Percentiles rank a stretch among this genome's conserved stretches.
Conservation (phyloP, 495 filamentous ascomycete species). For the Lophiostoma macrostomum region DNA sequence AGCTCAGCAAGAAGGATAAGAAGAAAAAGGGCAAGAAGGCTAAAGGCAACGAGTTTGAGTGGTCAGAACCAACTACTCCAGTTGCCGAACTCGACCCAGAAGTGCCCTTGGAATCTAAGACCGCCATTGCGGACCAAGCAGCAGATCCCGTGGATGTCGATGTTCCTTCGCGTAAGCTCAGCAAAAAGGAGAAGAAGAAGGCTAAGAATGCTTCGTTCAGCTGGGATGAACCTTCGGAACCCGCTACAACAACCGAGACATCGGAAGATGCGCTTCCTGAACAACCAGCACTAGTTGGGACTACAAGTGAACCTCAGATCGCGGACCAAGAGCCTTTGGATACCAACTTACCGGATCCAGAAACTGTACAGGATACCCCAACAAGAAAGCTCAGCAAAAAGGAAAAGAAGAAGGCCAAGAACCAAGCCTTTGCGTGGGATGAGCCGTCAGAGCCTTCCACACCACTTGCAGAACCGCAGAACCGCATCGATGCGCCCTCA, state of each 20-base stretch:
- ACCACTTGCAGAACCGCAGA: background rate
- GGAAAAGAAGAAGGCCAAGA: conserved; percentile 15
- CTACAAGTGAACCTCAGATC: too few relatives aligned
- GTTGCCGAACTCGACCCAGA: conserved; percentile 12
- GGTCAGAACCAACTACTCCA: conserved; percentile 20
- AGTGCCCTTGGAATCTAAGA: background rate
- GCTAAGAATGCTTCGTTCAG: background rate
- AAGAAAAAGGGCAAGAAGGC: conserved; percentile 29
- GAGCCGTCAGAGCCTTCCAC: background rate
- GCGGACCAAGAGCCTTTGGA: too few relatives aligned
- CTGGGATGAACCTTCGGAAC: conserved; percentile 11
- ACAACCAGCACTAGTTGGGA: too few relatives aligned
- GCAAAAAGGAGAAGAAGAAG: conserved; percentile 22
- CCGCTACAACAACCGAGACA: background rate
- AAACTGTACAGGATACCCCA: too few relatives aligned
- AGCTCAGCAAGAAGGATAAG: conserved; percentile 27
- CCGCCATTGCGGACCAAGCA: background rate
- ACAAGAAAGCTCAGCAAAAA: conserved; percentile 15
- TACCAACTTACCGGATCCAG: too few relatives aligned
- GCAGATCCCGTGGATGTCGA: background rate
- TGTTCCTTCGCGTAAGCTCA: background rate
- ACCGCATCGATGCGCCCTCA: background rate
- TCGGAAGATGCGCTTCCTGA: too few relatives aligned
- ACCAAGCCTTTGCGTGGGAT: background rate
- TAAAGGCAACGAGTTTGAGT: conserved; percentile 13